Evolutionary conservation across 495 filamentous ascomycete species (phyloP).

Genomic region (Penicillium cosmopolitanum): DNA sequence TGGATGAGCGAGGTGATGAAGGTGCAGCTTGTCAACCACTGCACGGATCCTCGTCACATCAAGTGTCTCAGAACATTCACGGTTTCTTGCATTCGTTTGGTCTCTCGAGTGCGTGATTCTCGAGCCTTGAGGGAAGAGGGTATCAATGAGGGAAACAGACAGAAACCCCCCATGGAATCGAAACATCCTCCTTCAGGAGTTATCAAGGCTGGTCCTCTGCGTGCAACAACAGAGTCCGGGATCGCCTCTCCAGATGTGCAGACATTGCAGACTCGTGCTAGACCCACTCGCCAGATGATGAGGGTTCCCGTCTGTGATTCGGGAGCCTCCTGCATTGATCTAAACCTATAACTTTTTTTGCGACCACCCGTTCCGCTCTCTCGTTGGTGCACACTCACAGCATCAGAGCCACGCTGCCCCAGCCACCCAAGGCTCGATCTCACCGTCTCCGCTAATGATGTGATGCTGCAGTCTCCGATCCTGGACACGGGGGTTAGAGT

Average conservation of each 20-base stretch:
- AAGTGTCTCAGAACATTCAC: constrained; percentile 22
- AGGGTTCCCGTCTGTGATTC: constrained; percentile 34
- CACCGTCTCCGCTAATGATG: constrained; percentile 43
- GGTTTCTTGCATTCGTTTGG: background rate
- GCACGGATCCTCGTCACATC: constrained; percentile 36
- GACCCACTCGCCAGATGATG: constrained; percentile 21
- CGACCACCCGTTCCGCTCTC: constrained; percentile 32
- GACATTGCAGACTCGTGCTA: constrained; percentile 10
- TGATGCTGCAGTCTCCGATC: constrained; percentile 25
- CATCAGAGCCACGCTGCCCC: constrained; percentile 28
- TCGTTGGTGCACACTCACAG: constrained; percentile 40
- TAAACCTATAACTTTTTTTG: constrained; percentile 23
- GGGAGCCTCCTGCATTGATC: constrained; percentile 32
- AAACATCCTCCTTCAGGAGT: background rate
- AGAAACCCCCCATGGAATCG: background rate
- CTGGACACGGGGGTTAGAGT: constrained; percentile 15
- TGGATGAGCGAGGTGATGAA: constrained; percentile 31
- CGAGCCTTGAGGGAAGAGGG: background rate
- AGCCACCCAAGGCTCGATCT: constrained; percentile 40
- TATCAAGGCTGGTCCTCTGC: background rate
- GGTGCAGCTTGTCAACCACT: constrained; percentile 33
- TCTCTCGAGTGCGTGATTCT: background rate
- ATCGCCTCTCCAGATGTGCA: constrained; percentile 11
- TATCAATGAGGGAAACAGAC: background rate
- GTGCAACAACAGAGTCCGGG: background rate